phyloP scores from a whole-genome alignment of 768 basidiomycete species.

The Royoungia palumana region DNA sequence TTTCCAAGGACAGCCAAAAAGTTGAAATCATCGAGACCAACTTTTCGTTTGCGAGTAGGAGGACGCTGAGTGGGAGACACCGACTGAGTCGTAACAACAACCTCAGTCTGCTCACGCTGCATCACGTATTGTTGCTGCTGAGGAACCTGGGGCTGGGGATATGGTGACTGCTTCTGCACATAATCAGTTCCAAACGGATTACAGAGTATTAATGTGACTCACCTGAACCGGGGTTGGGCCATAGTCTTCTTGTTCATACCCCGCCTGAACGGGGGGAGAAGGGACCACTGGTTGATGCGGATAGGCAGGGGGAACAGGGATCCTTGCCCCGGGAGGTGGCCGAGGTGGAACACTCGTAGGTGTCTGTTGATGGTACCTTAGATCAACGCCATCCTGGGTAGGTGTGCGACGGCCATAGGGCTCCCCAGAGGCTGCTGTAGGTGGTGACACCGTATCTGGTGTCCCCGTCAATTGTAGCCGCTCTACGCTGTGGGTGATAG shows the following conservation, averaged over 20 bases:
- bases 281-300: constrained; percentile 33
- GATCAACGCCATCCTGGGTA: constrained; percentile 37
- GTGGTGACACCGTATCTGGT: constrained; percentile 32
- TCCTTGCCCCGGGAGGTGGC: constrained; percentile 39
- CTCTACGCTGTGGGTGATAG: constrained; percentile 39
- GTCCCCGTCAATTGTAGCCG: constrained; percentile 43
- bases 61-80: constrained; percentile 40
- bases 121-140: constrained; percentile 23
- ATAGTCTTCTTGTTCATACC: constrained; percentile 32
- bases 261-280: constrained; percentile 14
- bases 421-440: constrained; percentile 18
- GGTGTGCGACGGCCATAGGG: constrained; percentile 25
- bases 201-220: background rate
- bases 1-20: constrained; percentile 98
- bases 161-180: constrained; percentile 14
- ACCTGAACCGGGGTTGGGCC: constrained; percentile 22
- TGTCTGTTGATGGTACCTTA: constrained; percentile 39
- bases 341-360: constrained; percentile 32
- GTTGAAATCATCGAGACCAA: constrained; percentile 98
- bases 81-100: constrained; percentile 26
- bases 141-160: constrained; percentile 23
- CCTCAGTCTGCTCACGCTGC: constrained; percentile 30
- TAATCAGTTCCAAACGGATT: constrained; percentile 2
- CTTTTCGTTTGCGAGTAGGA: constrained; percentile 67
- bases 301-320: constrained; percentile 34